Base-by-base conservation (phyloP, 2,329 filamentous ascomycete species). In the Aspergillus sp. region DNA sequence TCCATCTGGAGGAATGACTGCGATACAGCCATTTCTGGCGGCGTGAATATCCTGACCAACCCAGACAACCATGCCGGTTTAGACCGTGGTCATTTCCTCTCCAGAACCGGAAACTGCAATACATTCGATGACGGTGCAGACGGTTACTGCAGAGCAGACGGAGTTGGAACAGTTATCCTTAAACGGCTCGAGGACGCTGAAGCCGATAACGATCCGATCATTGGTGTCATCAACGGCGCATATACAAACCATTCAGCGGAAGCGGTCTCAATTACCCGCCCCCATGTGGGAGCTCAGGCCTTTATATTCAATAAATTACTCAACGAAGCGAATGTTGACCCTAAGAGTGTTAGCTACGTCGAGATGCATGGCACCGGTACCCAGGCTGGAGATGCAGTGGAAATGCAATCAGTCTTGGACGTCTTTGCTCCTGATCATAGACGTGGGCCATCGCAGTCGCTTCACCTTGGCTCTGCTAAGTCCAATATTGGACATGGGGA, bases 361-460 rank as follows among this genome's bases (percentile, higher is more conserved):
- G 91, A 96, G 75, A 92, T 95, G 87, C 91, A 96, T 72, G 91
- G 90, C 14, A 96, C 91, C 3, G 91, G 91, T 35, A 96, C 91
- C 0, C 90, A 95, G 72, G 90, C 90, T 35, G 91, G 63, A 2
- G 91, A 96, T 68, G 87, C 86, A 6, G 89, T 86, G 4, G 92
- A 96, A 72, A 93, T 95, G 88, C 80, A 85, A 1, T 91, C 89
- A 0, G 89, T 96, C 50, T 86, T 87, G 24, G 80, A 84, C 52
- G 79, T 84, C 23, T 89, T 89, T 64, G 86, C 84, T 40, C 81
- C 84, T 21, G 76, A 78, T 54, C 69, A 58, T 77, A 85, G 51
- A 15, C 61, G 61, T 5, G 54, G 41, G 3, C 59, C 58, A 1
- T 54, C 76, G 12, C 59, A 62, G 21, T 84, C 85, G 0, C 76